These are phyloP conservation scores for Gastroboletus turbinatus DNA, from an alignment of 1,284 basidiomycete genomes.

Conservation along the genomic window DNA sequence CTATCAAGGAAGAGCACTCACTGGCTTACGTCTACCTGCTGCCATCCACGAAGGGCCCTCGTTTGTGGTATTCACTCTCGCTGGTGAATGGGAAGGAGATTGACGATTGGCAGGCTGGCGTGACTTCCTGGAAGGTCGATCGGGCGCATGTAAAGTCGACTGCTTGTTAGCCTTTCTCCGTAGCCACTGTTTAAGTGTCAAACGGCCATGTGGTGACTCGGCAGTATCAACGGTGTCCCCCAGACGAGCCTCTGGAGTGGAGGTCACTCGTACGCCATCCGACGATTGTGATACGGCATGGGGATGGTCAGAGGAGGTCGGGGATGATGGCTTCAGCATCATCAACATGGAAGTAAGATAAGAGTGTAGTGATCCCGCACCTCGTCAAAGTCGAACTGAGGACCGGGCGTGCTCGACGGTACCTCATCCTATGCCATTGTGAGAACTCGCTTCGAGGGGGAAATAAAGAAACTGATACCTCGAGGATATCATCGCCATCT, in stretches of 20 bases:
- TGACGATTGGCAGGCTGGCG: not conserved
- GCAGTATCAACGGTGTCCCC: too few relatives aligned
- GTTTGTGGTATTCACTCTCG: too few relatives aligned
- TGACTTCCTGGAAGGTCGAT: not conserved
- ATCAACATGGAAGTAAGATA: not conserved
- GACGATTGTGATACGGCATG: too few relatives aligned
- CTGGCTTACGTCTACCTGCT: too few relatives aligned
- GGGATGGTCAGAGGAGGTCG: not conserved
- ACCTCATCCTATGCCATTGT: not conserved
- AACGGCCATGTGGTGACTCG: not conserved
- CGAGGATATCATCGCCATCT: too few relatives aligned
- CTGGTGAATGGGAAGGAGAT: not conserved
- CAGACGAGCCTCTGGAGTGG: too few relatives aligned
- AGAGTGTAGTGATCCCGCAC: not conserved
- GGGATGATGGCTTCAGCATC: not conserved
- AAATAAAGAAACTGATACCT: not conserved
- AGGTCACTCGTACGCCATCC: too few relatives aligned
- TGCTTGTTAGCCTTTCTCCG: not conserved
- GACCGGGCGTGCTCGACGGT: not conserved
- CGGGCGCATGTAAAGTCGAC: fast-evolving
- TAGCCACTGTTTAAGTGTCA: not conserved
- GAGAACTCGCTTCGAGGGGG: not conserved
- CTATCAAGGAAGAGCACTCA: too few relatives aligned
- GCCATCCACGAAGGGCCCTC: too few relatives aligned
- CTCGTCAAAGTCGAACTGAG: not conserved